Base-by-base conservation (phyloP, 2,329 filamentous ascomycete genomes). In the Aspergillus felis region DNA sequence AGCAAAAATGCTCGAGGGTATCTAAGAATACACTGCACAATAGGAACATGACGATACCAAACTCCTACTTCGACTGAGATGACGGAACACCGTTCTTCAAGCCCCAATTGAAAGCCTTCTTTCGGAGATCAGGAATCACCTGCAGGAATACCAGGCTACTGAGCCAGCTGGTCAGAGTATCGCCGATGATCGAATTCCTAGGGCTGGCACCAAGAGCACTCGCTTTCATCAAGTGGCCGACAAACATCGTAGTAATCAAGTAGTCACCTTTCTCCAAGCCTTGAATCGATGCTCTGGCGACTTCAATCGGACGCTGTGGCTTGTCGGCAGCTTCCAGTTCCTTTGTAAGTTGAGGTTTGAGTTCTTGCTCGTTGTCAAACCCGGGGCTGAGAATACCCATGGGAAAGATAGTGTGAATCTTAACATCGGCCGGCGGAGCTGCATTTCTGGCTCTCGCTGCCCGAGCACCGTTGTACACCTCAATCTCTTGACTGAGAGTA, bases 261-360 rank as follows among this genome's bases (percentile, higher is more conserved):
- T 90, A 93, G 25, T 94, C 81, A 0, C 93, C 94, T 38, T 78
- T 85, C 74, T 97, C 92, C 48, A 99, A 76, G 0, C 89, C 90
- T 47, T 77, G 77, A 53, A 99, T 86, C 0, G 90, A 81, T 8
- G 79, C 79, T 3, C 76, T 74, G 1, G 94, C 94, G 14, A 95
- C 91, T 58, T 88, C 82, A 4, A 94, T 87, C 4, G 91, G 89
- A 0, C 83, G 87, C 74, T 95, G 89, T 50, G 86, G 81, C 14
- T 87, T 88, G 71, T 99, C 94, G n/a, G 84, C 83, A 64, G 90
- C 86, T 75, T 97, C 94, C 49, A 97, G 76, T 53, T 87, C 81
- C 64, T 86, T 82, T 3, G 92, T 96, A 51, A 97, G 81, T 4
- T 82, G 84, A 7, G 92, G 93, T 76, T 97, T 97, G 28, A 84